A percentile compares a stretch with the other conserved stretches of the same genome.
phyloP scores from a whole-genome alignment of 805 yeast species.

The Saturnispora dispora region DNA sequence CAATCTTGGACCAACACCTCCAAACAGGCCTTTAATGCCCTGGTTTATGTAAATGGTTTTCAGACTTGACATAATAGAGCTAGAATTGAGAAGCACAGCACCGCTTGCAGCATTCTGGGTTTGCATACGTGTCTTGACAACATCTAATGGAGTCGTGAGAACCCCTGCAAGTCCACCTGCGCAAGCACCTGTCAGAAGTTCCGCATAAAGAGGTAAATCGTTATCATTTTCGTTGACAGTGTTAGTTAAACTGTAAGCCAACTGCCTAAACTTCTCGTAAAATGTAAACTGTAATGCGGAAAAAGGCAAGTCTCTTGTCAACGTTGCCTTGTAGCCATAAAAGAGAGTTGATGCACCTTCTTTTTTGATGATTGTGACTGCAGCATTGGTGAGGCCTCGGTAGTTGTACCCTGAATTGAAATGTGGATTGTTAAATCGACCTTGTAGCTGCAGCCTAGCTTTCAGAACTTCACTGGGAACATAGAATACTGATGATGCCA shows the following conservation, averaged over 20 bases:
- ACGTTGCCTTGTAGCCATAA: constrained; percentile 90
- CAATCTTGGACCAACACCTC: constrained; percentile 94
- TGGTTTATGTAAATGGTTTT: constrained; percentile 54
- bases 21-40: constrained; percentile 72
- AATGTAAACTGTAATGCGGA: constrained; percentile 94
- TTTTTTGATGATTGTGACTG: constrained; percentile 44
- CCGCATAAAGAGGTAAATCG: constrained; percentile 45
- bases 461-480: constrained; percentile 95
- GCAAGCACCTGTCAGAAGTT: constrained; percentile 82
- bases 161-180: constrained; percentile 93
- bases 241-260: constrained; percentile 36
- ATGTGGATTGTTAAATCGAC: constrained; percentile 68
- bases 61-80: constrained; percentile 45
- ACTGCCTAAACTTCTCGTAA: constrained; percentile 70
- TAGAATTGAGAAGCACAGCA: constrained; percentile 23
- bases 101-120: constrained; percentile 47
- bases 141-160: constrained; percentile 86
- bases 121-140: constrained; percentile 85
- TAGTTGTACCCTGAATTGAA: constrained; percentile 85
- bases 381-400: constrained; percentile 63
- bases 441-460: constrained; percentile 89
- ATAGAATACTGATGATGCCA: constrained; percentile 77
- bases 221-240: constrained; percentile 15
- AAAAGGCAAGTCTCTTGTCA: constrained; percentile 88
- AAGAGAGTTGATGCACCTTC: constrained; percentile 77